Percentiles rank a stretch among this genome's conserved stretches.
phyloP scores from a whole-genome alignment of 1,284 basidiomycete species.

The Laetiporus sulphureus region DNA sequence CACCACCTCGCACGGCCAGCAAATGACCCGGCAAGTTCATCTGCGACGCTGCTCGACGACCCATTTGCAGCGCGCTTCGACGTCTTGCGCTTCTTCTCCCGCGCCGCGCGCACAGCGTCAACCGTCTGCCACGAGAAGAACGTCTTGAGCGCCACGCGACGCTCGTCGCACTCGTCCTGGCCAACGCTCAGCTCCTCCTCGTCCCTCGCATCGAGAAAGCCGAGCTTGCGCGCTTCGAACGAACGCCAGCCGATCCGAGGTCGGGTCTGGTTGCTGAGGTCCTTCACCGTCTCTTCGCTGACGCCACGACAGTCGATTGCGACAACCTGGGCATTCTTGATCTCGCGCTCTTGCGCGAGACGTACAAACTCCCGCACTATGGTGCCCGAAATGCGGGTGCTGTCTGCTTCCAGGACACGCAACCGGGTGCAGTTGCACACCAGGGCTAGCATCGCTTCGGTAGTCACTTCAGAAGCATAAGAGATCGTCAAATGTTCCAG shows the following conservation, averaged over 20 bases:
- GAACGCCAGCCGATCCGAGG: constrained; percentile 68
- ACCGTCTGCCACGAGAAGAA: constrained; percentile 86
- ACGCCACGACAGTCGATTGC: constrained; percentile 75
- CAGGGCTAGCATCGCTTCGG: constrained; percentile 58
- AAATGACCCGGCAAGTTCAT: constrained; percentile 20
- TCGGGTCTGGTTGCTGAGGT: constrained; percentile 48
- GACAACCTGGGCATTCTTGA: constrained; percentile 47
- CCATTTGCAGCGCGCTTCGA: constrained; percentile 36
- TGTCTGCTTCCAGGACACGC: constrained; percentile 68
- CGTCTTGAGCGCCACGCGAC: constrained; percentile 72
- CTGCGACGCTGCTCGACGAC: constrained; percentile 23
- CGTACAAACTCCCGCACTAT: constrained; percentile 68
- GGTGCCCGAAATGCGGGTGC: constrained; percentile 60
- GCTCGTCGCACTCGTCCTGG: constrained; percentile 70
- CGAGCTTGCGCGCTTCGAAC: constrained; percentile 58
- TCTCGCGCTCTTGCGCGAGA: constrained; percentile 41
- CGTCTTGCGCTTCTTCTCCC: constrained; percentile 46
- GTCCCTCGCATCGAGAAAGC: constrained; percentile 63
- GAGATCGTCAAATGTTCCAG: constrained; percentile 76
- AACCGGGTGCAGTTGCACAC: constrained; percentile 60
- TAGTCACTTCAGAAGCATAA: constrained; percentile 54
- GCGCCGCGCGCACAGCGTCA: constrained; percentile 55
- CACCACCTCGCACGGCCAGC: constrained; percentile 34
- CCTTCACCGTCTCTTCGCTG: constrained; percentile 53
- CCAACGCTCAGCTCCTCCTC: constrained; percentile 48